These are phyloP conservation scores for Candida ficus DNA, from an alignment of 805 yeast species.

Conservation along the genomic window DNA sequence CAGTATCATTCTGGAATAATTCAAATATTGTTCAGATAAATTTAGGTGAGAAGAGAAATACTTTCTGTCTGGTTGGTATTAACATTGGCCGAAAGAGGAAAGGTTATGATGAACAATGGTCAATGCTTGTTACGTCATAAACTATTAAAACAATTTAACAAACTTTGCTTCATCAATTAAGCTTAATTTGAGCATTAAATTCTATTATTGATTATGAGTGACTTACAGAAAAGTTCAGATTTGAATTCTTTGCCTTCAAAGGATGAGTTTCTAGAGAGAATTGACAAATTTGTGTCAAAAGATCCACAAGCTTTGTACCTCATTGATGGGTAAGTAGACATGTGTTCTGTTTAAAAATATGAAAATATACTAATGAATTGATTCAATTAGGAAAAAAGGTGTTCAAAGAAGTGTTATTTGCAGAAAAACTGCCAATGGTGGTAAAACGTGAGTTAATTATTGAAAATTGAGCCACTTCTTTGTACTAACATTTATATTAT, in stretches of 20 bases:
- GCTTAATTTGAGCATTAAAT: no score
- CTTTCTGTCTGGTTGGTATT: no score
- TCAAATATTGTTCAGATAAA: no score
- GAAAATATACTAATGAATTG: neutral
- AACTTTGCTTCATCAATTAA: no score
- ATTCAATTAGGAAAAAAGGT: constrained; percentile 17
- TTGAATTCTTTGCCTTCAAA: no score
- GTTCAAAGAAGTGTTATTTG: constrained; percentile 37
- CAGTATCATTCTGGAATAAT: no score
- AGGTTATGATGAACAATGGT: constrained; percentile 1
- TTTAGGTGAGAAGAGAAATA: neutral
- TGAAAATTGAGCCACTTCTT: no score
- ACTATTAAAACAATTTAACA: no score
- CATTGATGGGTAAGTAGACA: constrained; percentile 21
- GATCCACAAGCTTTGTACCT: constrained; percentile 16
- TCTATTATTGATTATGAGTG: no score
- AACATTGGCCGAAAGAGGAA: neutral
- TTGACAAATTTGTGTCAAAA: constrained; percentile 11
- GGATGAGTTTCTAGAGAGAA: constrained; percentile 5
- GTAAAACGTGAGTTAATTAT: constrained; percentile 29
- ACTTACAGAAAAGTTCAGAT: no score
- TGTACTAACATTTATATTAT: neutral
- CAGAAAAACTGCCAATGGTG: constrained; percentile 37
- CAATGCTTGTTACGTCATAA: neutral
- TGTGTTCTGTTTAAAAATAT: neutral